Percentiles rank a stretch among this genome's conserved stretches.
These are phyloP conservation scores for Tulasnella sp. DNA, from an alignment of 768 basidiomycete species.

Conservation along the genomic window DNA sequence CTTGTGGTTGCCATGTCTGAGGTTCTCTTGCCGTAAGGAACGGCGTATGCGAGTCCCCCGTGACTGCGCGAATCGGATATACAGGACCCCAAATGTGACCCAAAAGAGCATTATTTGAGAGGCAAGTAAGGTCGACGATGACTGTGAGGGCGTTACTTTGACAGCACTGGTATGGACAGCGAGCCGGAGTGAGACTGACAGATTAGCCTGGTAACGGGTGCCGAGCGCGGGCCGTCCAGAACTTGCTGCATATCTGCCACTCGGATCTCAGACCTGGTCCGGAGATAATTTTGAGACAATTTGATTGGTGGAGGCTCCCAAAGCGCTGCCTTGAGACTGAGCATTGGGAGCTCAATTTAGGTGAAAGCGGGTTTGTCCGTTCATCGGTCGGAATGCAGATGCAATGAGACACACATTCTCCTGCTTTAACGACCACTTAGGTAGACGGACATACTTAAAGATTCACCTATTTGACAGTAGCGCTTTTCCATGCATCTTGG, in stretches of 20 bases:
- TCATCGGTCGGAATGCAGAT: no score
- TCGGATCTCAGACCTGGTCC: background rate
- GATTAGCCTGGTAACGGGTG: background rate
- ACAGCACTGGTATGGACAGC: background rate
- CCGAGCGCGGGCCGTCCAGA: background rate
- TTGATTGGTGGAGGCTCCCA: background rate
- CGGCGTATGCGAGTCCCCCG: background rate
- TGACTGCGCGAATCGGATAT: background rate
- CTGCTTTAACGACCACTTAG: no score
- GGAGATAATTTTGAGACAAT: background rate
- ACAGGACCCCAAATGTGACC: background rate
- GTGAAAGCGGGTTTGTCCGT: no score
- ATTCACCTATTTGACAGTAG: no score
- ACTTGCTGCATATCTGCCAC: background rate
- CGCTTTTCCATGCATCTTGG: no score
- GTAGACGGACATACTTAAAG: no score
- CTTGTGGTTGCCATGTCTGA: background rate
- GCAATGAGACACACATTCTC: no score
- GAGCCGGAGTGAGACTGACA: background rate
- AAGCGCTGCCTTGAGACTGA: background rate
- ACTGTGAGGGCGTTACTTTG: background rate
- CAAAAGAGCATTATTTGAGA: background rate
- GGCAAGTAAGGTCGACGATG: background rate
- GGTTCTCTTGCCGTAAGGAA: background rate
- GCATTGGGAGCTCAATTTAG: background rate